A percentile compares a stretch with the other conserved stretches of the same genome.
Conservation (phyloP, 768 basidiomycete genomes). For the Leccinum variicolor region DNA sequence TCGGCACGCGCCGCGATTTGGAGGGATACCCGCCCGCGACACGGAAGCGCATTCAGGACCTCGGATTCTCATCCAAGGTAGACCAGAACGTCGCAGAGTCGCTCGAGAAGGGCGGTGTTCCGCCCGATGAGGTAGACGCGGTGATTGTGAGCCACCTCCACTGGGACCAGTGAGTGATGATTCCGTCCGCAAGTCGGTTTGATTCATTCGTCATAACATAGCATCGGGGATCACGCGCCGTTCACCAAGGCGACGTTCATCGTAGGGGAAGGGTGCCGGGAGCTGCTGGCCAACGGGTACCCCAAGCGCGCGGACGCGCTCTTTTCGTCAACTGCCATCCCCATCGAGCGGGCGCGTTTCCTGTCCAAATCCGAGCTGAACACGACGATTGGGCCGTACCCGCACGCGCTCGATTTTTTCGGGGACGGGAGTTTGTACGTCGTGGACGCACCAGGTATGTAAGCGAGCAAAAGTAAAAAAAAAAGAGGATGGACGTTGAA, state of each 20-base stretch:
- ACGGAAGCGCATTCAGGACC: slow-evolving; percentile 16
- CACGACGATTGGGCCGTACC: slow-evolving; percentile 47
- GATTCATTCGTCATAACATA: slow-evolving; percentile 1
- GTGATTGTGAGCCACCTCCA: slow-evolving; percentile 53
- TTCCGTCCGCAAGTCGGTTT: background rate
- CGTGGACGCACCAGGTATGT: slow-evolving; percentile 46
- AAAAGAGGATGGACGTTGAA: background rate
- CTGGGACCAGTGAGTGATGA: slow-evolving; percentile 39
- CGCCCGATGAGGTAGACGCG: slow-evolving; percentile 40
- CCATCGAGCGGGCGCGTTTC: slow-evolving; percentile 37
- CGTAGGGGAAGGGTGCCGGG: slow-evolving; percentile 40
- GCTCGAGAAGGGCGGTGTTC: slow-evolving; percentile 45
- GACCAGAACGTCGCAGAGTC: slow-evolving; percentile 45
- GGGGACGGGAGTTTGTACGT: slow-evolving; percentile 59
- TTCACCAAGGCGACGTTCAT: slow-evolving; percentile 48
- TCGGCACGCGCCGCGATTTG: slow-evolving; percentile 50
- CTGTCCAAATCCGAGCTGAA: slow-evolving; percentile 32
- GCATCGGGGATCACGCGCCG: slow-evolving; percentile 42
- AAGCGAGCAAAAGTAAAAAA: background rate
- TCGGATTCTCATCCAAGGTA: background rate
- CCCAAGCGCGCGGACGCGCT: slow-evolving; percentile 37
- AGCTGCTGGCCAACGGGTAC: slow-evolving; percentile 38
- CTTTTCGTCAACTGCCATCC: slow-evolving; percentile 36
- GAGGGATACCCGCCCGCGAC: slow-evolving; percentile 37
- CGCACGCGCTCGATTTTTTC: slow-evolving; percentile 48